phyloP scores from a whole-genome alignment of 805 yeast species.

The Myxozyma sirexii region DNA sequence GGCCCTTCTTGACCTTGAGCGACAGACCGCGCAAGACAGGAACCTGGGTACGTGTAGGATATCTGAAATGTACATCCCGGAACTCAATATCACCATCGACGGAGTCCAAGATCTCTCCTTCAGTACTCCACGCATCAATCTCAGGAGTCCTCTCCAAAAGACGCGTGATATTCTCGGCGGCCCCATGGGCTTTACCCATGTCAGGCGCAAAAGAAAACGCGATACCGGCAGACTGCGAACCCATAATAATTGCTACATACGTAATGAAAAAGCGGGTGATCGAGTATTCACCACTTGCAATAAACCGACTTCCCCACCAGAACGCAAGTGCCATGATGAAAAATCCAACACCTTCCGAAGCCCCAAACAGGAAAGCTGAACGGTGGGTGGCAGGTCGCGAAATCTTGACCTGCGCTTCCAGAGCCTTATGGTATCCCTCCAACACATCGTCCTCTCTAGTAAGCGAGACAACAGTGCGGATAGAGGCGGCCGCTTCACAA shows the following conservation, averaged over 20 bases:
- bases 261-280: conserved; percentile 46
- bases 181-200: conserved; percentile 48
- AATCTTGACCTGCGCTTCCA: conserved; percentile 22
- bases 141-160: conserved; percentile 43
- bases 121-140: conserved; percentile 42
- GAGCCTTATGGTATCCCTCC: conserved; percentile 37
- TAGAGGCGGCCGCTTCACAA: conserved; percentile 46
- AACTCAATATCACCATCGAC: conserved; percentile 61
- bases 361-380: conserved; percentile 24
- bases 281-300: conserved; percentile 41
- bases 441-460: conserved; percentile 48
- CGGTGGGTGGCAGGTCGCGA: conserved; percentile 15
- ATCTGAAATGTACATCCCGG: conserved; percentile 41
- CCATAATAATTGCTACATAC: conserved; percentile 45
- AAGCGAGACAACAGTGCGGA: conserved; percentile 48
- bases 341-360: conserved; percentile 47
- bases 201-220: conserved; percentile 49
- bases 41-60: conserved; percentile 40
- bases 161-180: conserved; percentile 43
- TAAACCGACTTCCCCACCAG: conserved; percentile 49
- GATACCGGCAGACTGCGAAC: conserved; percentile 49
- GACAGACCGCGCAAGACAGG: conserved; percentile 37
- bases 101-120: conserved; percentile 31
- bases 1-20: conserved; percentile 63
- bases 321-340: conserved; percentile 48